Conservation (phyloP, 2,329 filamentous ascomycete genomes). For the Xylariaceae sp. region DNA sequence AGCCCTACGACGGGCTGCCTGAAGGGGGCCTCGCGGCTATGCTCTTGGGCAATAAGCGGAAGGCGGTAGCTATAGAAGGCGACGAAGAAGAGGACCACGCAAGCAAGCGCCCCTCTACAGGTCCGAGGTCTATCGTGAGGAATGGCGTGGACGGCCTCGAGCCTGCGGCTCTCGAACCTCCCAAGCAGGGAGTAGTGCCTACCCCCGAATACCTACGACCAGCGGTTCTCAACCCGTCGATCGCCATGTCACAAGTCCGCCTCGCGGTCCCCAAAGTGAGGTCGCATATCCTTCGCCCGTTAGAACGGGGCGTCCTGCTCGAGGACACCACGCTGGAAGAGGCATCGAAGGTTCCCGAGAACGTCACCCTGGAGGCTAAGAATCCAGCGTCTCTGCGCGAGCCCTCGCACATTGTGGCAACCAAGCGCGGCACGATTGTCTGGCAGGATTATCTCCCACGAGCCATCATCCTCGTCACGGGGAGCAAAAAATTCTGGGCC, state of each 20-base stretch:
- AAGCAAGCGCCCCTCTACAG: conserved; percentile 50
- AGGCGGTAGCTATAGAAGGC: conserved; percentile 62
- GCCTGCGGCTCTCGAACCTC: conserved; percentile 58
- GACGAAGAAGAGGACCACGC: conserved; percentile 63
- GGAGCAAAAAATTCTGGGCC: conserved; percentile 85
- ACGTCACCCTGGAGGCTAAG: conserved; percentile 77
- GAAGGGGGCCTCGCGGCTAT: conserved; percentile 81
- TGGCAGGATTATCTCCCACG: conserved; percentile 94
- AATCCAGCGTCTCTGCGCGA: conserved; percentile 74
- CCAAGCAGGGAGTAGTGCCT: conserved; percentile 52
- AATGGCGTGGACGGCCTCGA: conserved; percentile 74
- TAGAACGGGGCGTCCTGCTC: conserved; percentile 59
- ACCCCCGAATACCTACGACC: conserved; percentile 83
- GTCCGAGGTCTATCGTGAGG: conserved; percentile 65
- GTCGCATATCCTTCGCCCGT: conserved; percentile 70
- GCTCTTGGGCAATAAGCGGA: conserved; percentile 88
- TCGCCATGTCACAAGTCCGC: conserved; percentile 75
- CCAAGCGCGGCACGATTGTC: conserved; percentile 68
- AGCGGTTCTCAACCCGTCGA: conserved; percentile 74
- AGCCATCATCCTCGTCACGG: conserved; percentile 81
- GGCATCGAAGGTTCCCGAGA: conserved; percentile 56
- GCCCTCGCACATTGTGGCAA: conserved; percentile 75
- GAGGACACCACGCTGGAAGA: conserved; percentile 49
- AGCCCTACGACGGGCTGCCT: conserved; percentile 87
- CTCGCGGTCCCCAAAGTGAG: conserved; percentile 83